Evolutionary conservation across 768 basidiomycete genomes (phyloP), one percentile per base, ranked within the genome.

Genomic region (Pilatotrama ljubarskyi): DNA sequence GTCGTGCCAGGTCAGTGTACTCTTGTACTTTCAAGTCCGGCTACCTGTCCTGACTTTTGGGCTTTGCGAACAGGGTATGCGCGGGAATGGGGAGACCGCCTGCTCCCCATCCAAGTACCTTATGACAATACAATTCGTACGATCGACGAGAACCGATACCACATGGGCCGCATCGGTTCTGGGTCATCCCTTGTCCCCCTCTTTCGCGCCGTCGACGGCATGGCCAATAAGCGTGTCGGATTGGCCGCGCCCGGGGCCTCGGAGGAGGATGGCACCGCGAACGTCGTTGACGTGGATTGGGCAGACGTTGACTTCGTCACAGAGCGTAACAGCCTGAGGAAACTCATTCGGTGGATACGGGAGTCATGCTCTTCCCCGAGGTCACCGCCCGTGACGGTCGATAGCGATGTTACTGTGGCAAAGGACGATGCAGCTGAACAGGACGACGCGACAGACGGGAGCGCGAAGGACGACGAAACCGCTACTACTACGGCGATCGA

Each of bases 291-390:
- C 6, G 70, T 77, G 26, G 72, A 76, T 52, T 79, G 77, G 74
- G 68, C 73, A 24, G 38, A 62, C 1, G 68, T 83, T 7, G 76
- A 82, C 44, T 54, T 77, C 49, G 73, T 90, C 59, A 84, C 86
- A 0, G 88, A 90, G 65, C 79, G 90, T 22, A 90, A 89, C 66
- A 77, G 75, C 37, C 72, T 90, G 11, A 78, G 88, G 24, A 88
- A 87, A 68, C 73, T 91, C 35, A 64, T 84, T 13, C 77, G 84
- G 22, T 87, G 83, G 84, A 75, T 80, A n/a, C 66, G 67, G 17
- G 52, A 63, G 22, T 37, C 18, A 3, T 22, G 24, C 10, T 47
- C 43, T n/a, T n/a, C 6, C 24, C 26, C 44, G 22, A 46, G n/a
- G n/a, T n/a, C n/a, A n/a, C n/a, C n/a, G n/a, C 24, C 42, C 4